These are phyloP conservation scores for Pseudocercospora macadamiae DNA, from an alignment of 2,329 filamentous ascomycete species.

Conservation along the genomic window DNA sequence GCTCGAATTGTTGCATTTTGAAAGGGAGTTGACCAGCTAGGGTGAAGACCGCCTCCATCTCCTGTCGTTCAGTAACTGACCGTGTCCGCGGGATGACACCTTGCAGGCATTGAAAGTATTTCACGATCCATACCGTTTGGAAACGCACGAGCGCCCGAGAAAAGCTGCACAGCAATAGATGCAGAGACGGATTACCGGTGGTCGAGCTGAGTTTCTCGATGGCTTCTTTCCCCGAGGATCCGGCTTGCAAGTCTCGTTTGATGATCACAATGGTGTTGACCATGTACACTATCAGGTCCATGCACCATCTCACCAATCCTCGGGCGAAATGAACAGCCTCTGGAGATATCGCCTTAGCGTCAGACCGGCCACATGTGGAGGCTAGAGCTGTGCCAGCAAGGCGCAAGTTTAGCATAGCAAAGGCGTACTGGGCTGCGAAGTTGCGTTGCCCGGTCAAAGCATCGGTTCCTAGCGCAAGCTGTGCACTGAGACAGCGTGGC, in stretches of 20 bases:
- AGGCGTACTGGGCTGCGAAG: slow-evolving; percentile 73
- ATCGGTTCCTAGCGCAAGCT: slow-evolving; percentile 75
- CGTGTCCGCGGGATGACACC: slow-evolving; percentile 24
- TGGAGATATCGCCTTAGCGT: slow-evolving; percentile 37
- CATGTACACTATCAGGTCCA: slow-evolving; percentile 65
- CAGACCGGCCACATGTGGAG: slow-evolving; percentile 27
- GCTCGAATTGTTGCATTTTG: slow-evolving; percentile 50
- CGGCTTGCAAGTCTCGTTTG: slow-evolving; percentile 26
- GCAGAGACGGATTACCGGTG: slow-evolving; percentile 33
- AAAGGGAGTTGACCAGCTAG: slow-evolving; percentile 52
- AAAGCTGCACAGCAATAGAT: slow-evolving; percentile 71
- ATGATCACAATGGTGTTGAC: slow-evolving; percentile 57
- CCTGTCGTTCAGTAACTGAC: slow-evolving; percentile 57
- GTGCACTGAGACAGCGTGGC: slow-evolving; percentile 75
- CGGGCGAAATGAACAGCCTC: slow-evolving; percentile 74
- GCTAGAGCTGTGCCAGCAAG: slow-evolving; percentile 52
- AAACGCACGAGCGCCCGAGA: slow-evolving; percentile 73
- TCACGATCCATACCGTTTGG: slow-evolving; percentile 63
- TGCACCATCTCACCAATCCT: slow-evolving; percentile 76
- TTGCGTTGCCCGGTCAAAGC: slow-evolving; percentile 63
- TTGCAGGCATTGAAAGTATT: slow-evolving; percentile 30
- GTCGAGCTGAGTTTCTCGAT: slow-evolving; percentile 26
- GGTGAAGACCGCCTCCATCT: slow-evolving; percentile 59
- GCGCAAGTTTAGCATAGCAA: slow-evolving; percentile 73
- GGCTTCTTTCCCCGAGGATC: slow-evolving; percentile 19